Evolutionary conservation across 108 stramenopile species (phyloP).

Genomic region (Nitzschia sp.): DNA sequence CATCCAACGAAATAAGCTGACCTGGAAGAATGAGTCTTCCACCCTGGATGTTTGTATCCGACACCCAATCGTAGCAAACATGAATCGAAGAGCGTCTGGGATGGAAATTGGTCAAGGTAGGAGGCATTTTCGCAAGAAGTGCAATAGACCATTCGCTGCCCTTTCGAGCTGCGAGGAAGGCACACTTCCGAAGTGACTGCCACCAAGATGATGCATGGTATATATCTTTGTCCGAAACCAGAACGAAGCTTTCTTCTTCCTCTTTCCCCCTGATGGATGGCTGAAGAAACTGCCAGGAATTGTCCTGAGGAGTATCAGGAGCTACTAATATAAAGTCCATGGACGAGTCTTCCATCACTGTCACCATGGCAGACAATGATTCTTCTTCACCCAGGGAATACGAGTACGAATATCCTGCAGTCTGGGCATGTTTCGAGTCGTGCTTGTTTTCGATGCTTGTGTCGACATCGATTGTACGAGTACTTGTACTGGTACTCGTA

Average conservation of each 20-base stretch:
- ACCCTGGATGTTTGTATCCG: slow-evolving; percentile 24
- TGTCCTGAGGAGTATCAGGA: not conserved
- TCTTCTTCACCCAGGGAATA: not conserved
- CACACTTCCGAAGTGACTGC: not conserved
- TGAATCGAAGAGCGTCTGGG: slow-evolving; percentile 6
- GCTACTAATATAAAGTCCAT: slow-evolving; percentile 9
- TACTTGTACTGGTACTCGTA: too few species aligned
- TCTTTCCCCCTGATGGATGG: not conserved
- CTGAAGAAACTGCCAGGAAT: not conserved
- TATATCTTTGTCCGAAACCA: not conserved
- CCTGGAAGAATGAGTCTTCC: slow-evolving; percentile 31
- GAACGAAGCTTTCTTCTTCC: not conserved
- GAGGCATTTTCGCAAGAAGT: not conserved
- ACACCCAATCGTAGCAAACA: slow-evolving; percentile 32
- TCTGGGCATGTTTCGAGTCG: too few species aligned
- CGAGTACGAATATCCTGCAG: not conserved
- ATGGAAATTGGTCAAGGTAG: not conserved
- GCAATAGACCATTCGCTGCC: not conserved
- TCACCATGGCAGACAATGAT: not conserved
- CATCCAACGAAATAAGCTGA: slow-evolving; percentile 12
- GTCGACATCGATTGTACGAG: too few species aligned
- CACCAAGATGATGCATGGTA: slow-evolving; percentile 7
- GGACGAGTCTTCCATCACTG: slow-evolving; percentile 7
- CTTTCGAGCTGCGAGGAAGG: not conserved
- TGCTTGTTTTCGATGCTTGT: too few species aligned